Evolutionary conservation across 148 eudicot genomes (phyloP).

Genomic region (Rhododendron ovatum): DNA sequence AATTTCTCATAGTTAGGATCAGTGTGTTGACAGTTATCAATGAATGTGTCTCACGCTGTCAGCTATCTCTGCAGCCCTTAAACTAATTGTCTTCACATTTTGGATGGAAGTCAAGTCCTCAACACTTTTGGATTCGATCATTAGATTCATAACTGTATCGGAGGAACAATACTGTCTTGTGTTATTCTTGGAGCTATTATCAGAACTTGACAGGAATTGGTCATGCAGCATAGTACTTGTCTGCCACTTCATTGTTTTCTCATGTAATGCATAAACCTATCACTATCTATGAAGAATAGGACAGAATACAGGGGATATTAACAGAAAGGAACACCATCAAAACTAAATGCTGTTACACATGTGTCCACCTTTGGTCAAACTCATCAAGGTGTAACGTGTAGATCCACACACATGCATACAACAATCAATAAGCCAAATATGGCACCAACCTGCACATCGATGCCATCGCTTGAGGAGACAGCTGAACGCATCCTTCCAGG

Average conservation of each 20-base stretch:
- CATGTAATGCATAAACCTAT: neutral
- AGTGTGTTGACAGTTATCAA: neutral
- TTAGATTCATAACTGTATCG: neutral
- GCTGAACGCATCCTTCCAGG: conserved; percentile 24
- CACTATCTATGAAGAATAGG: neutral
- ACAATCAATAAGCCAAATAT: neutral
- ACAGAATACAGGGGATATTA: neutral
- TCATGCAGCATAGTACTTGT: neutral
- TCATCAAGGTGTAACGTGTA: neutral
- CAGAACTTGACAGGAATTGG: neutral
- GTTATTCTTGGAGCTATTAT: neutral
- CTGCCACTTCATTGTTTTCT: neutral
- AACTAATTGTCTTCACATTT: neutral
- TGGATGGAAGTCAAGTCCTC: neutral
- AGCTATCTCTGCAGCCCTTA: neutral
- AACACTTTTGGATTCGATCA: neutral
- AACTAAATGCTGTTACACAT: neutral
- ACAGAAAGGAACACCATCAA: conserved; percentile 1
- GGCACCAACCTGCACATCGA: conserved; percentile 57
- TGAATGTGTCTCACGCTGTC: neutral
- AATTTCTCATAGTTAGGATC: neutral
- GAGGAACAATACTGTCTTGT: neutral
- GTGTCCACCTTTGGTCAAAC: neutral
- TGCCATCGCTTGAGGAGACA: conserved; percentile 44
- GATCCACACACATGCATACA: neutral